A percentile compares a stretch with the other conserved stretches of the same genome.
Conservation (phyloP, 139 green algal genomes). For the Chlorella sp. region DNA sequence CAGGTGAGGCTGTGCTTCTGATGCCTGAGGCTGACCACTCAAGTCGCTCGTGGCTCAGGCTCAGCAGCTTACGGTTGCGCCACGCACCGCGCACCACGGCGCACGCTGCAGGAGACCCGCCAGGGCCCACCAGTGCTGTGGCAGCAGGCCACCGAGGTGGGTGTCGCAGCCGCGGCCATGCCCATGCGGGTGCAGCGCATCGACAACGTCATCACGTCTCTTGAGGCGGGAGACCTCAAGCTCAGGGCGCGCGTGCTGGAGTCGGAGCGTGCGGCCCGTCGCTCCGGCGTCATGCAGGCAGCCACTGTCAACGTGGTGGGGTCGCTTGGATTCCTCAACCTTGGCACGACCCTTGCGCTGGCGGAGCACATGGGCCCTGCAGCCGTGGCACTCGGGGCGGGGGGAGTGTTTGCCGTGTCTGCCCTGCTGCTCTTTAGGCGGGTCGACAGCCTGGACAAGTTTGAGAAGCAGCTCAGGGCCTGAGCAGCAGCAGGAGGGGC, state of each 20-base stretch:
- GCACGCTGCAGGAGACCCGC: too few relatives aligned
- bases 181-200: constrained; percentile 59
- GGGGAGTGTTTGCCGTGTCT: constrained; percentile 46
- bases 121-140: too few relatives aligned
- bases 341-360: constrained; percentile 58
- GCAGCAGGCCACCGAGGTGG: constrained; percentile 58
- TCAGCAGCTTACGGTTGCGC: neutral
- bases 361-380: constrained; percentile 20
- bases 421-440: constrained; percentile 43
- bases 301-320: constrained; percentile 59
- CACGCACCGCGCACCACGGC: neutral
- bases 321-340: constrained; percentile 54
- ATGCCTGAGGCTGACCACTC: too few relatives aligned
- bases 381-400: constrained; percentile 20
- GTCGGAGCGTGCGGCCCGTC: constrained; percentile 57
- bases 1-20: too few relatives aligned
- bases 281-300: constrained; percentile 47
- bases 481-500: constrained; percentile 6
- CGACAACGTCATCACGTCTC: constrained; percentile 18
- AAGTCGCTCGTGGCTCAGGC: constrained; percentile 28
- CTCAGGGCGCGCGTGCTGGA: constrained; percentile 64
- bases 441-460: constrained; percentile 75
- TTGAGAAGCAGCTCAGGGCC: constrained; percentile 67
- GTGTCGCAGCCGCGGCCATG: constrained; percentile 57
- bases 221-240: constrained; percentile 68